Percentiles rank a stretch among this genome's conserved stretches.
These are phyloP conservation scores for Cyberlindnera maclurae DNA, from an alignment of 805 yeast genomes.

Conservation along the genomic window DNA sequence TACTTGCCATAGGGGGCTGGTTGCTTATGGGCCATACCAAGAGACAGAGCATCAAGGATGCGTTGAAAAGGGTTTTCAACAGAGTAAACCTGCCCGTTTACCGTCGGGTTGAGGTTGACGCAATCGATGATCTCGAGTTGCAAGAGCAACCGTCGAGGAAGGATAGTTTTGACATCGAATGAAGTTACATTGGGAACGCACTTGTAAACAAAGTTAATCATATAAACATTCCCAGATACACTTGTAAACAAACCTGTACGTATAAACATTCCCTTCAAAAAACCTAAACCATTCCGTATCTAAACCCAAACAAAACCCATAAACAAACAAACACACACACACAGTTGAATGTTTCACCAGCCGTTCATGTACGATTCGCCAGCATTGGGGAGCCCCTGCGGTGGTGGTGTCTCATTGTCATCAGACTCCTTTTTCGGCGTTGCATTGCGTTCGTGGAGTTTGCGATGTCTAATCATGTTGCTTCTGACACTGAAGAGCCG, in stretches of 20 bases:
- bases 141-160: conserved; percentile 4
- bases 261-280: background rate
- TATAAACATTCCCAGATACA: background rate
- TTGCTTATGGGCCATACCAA: conserved; percentile 29
- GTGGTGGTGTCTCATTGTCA: background rate
- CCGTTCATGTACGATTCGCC: background rate
- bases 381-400: background rate
- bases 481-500: conserved; percentile 68
- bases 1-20: conserved; percentile 25
- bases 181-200: background rate
- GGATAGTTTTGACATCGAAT: conserved; percentile 9
- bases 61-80: conserved; percentile 5
- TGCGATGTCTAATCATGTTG: conserved; percentile 74
- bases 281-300: no score
- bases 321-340: background rate
- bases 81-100: no score
- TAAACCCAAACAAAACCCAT: background rate
- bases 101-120: no score
- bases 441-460: conserved; percentile 44
- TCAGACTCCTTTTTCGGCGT: background rate
- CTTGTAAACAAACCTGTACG: no score
- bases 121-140: background rate
- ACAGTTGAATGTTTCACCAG: background rate
- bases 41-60: conserved; percentile 15
- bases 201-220: no score